Base-by-base conservation (phyloP, 345 rosid genomes). In the Populus pruinosa region DNA sequence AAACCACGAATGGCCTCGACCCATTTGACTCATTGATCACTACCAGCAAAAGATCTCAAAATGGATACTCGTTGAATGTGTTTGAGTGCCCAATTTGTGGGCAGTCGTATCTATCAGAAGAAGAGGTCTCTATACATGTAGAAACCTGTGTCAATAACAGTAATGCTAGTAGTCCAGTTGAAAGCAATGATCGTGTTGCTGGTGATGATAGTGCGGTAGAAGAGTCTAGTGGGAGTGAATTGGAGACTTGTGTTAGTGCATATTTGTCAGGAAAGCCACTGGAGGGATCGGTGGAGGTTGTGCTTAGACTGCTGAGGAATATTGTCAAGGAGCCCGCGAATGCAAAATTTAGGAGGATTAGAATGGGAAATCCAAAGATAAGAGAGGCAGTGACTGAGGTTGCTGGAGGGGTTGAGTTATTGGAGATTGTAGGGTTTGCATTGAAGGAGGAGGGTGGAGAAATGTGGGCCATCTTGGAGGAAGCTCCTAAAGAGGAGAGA, bases 361-460 rank as follows among this genome's bases (percentile, higher is more conserved):
- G 98, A 69, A 83, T 93, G 97, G 85, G 92, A 0, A 94, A 94
- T 82, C 89, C 91, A 0, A 93, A 91, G 96, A 91, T 94, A 36
- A 86, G 89, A 81, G 97, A 94, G 82, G 95, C 93, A 0, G 70
- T 94, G 31, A 90, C 89, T 61, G 95, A 94, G 70, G 93, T 91
- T 76, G 78, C 87, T 0, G 99, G 98, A 76, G 97, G 94, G 62
- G 73, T 93, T 70, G 98, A 91, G 83, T 71, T 93, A 80, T 88
- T 94, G 84, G 94, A 91, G 84, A 47, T 80, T 76, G 87, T 88
- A 61, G 99, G 98, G 16, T 94, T 94, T 70, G 72, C 77, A 70
- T 81, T 91, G 87, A 91, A 77, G 80, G 96, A 91, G 49, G 97
- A 90, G 29, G 83, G 80, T 49, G 97, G 84, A 21, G 98, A 94